These are phyloP conservation scores for Scopulariopsis brevicaulis DNA, from an alignment of 2,329 filamentous ascomycete species.

Conservation along the genomic window DNA sequence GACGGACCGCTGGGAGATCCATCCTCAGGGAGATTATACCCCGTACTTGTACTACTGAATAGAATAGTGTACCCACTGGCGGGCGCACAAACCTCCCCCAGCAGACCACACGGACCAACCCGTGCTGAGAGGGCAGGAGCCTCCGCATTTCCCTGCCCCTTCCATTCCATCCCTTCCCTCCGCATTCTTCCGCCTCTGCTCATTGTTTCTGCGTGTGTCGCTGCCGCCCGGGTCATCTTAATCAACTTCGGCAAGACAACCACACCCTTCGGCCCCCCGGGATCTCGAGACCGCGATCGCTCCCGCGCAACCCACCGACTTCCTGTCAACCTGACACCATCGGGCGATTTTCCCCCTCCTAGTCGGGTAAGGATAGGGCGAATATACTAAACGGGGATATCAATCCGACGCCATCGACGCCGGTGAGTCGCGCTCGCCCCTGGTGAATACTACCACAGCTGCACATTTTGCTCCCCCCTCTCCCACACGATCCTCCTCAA, in stretches of 20 bases:
- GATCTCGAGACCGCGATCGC: background rate
- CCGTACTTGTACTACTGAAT: background rate
- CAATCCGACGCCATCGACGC: background rate
- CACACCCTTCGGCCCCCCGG: background rate
- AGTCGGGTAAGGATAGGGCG: background rate
- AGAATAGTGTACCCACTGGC: background rate
- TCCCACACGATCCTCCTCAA: background rate
- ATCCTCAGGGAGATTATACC: background rate
- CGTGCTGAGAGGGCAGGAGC: background rate
- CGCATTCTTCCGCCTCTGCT: background rate
- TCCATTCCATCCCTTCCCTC: background rate
- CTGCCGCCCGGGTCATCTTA: background rate
- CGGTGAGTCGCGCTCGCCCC: slow-evolving; percentile 5
- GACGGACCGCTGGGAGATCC: background rate
- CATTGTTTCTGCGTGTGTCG: background rate
- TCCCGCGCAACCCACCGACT: background rate
- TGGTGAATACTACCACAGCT: background rate
- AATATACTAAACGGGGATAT: background rate
- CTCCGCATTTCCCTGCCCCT: background rate
- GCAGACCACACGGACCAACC: background rate
- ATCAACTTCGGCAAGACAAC: background rate
- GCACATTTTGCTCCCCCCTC: background rate
- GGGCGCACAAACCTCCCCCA: background rate
- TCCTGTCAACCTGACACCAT: background rate
- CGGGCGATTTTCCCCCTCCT: background rate